Evolutionary conservation across 1,284 basidiomycete genomes (phyloP).

Genomic region (Thecaphora frezii): DNA sequence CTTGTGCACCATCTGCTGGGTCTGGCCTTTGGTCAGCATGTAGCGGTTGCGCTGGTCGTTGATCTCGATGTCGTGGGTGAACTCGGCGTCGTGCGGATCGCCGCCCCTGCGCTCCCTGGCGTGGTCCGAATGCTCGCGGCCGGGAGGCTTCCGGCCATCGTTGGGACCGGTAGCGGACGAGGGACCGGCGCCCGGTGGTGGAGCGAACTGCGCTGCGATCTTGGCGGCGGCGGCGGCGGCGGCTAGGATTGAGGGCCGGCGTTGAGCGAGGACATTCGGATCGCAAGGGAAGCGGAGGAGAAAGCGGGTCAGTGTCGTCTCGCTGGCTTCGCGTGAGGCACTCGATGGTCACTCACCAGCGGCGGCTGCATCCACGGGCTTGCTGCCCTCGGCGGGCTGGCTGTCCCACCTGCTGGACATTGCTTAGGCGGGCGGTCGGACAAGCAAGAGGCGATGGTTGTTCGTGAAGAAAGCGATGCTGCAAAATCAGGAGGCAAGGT

Average conservation of each 20-base stretch:
- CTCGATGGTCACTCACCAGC: constrained; percentile 13
- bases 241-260: constrained; percentile 16
- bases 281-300: neutral
- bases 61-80: constrained; percentile 89
- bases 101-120: neutral
- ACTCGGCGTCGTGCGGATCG: constrained; percentile 77
- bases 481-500: neutral
- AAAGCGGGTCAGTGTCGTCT: too few relatives aligned
- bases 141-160: neutral
- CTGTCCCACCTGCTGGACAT: constrained; percentile 30
- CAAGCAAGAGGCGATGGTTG: neutral
- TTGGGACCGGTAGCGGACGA: neutral
- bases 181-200: constrained; percentile 3
- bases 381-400: constrained; percentile 2
- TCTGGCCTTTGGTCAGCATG: constrained; percentile 87
- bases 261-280: constrained; percentile 4
- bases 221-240: constrained; percentile 51
- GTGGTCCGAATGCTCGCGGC: neutral
- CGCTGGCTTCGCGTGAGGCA: too few relatives aligned
- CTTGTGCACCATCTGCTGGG: constrained; percentile 77
- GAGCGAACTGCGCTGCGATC: constrained; percentile 50
- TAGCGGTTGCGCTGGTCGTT: constrained; percentile 96
- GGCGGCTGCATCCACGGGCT: constrained; percentile 16
- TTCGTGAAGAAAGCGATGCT: constrained; percentile 7
- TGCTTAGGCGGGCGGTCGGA: neutral